Percentiles rank a stretch among this genome's conserved stretches.
Conservation (phyloP, 352 stramenopile genomes). For the Pythium myriotylum region DNA sequence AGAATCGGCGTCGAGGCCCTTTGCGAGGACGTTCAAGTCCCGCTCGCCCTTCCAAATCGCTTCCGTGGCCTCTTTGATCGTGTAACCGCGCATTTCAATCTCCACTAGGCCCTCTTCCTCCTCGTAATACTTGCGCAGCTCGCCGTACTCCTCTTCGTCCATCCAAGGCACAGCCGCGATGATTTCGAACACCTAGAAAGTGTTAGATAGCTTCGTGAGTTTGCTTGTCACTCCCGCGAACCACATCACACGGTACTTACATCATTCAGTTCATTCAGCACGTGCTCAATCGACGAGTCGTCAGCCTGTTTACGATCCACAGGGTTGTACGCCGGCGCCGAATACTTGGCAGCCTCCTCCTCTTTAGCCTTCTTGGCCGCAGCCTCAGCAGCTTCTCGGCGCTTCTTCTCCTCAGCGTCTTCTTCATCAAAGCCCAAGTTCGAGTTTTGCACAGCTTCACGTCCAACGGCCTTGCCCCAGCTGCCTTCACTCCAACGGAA, state of each 20-base stretch:
- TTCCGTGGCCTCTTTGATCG: constrained; percentile 50
- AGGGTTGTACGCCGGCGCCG: constrained; percentile 57
- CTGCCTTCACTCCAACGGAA: constrained; percentile 78
- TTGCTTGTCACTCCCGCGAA: background rate
- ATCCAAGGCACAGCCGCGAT: constrained; percentile 71
- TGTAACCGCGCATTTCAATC: constrained; percentile 58
- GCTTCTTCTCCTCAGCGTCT: constrained; percentile 44
- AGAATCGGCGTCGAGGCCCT: constrained; percentile 58
- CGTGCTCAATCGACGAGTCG: constrained; percentile 58
- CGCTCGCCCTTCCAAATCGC: constrained; percentile 73
- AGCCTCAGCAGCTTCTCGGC: constrained; percentile 38
- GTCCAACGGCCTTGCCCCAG: constrained; percentile 71
- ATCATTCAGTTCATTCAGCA: constrained; percentile 65
- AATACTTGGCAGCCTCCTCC: constrained; percentile 39
- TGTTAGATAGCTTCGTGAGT: background rate
- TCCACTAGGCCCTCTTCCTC: constrained; percentile 64
- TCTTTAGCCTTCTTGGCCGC: constrained; percentile 38
- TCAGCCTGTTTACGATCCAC: constrained; percentile 44
- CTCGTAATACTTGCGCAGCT: constrained; percentile 62
- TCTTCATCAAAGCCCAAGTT: constrained; percentile 71
- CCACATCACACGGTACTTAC: constrained; percentile 20
- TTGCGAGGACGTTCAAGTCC: constrained; percentile 48
- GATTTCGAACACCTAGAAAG: constrained; percentile 48
- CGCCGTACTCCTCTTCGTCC: constrained; percentile 66
- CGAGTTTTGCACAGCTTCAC: constrained; percentile 59